These are phyloP conservation scores for Plasmodium gallinaceum DNA, from an alignment of 169 alveolate species.

Conservation along the genomic window DNA sequence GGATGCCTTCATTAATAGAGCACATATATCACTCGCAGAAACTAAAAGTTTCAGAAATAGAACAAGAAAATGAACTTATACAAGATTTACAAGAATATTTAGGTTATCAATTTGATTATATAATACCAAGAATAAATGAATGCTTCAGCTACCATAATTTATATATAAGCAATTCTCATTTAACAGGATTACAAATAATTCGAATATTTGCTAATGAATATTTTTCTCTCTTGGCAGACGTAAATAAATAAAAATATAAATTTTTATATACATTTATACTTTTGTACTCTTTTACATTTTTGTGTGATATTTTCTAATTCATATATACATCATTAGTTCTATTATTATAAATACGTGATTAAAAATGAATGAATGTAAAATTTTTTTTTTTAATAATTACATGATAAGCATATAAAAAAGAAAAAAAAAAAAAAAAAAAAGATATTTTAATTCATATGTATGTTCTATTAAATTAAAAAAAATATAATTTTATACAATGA, in stretches of 20 bases:
- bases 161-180: slow-evolving; percentile 33
- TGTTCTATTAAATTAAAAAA: neutral
- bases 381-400: no score
- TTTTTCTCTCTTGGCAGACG: slow-evolving; percentile 68
- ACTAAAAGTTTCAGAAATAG: slow-evolving; percentile 36
- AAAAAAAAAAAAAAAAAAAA: neutral
- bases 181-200: slow-evolving; percentile 55
- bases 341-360: neutral
- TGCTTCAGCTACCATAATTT: slow-evolving; percentile 57
- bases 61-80: slow-evolving; percentile 45
- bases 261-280: neutral
- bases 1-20: slow-evolving; percentile 74
- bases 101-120: slow-evolving; percentile 53
- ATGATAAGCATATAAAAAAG: no score
- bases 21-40: slow-evolving; percentile 60
- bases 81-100: slow-evolving; percentile 64
- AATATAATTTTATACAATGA: neutral
- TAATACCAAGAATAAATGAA: slow-evolving; percentile 62
- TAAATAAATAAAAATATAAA: neutral
- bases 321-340: neutral
- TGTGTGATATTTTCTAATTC: neutral
- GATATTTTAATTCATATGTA: neutral
- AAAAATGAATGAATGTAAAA: no score
- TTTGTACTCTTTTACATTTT: neutral
- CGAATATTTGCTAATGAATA: slow-evolving; percentile 53